A percentile compares a stretch with the other conserved stretches of the same genome.
These are phyloP conservation scores for Tanacetum coccineum DNA, from an alignment of 129 eudicot genomes.

Conservation along the genomic window DNA sequence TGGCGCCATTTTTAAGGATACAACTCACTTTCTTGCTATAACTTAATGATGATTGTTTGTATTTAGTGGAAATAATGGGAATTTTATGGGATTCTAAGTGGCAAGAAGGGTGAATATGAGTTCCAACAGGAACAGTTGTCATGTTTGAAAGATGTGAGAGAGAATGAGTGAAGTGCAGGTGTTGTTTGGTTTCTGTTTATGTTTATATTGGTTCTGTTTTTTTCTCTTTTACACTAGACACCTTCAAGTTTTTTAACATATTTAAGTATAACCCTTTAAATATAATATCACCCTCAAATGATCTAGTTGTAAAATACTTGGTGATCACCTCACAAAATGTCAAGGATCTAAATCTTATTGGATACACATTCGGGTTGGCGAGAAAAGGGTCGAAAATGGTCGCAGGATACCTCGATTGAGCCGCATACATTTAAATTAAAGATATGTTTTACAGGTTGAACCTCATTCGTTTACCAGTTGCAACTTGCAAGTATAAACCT, in stretches of 20 bases:
- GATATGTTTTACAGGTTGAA: background rate
- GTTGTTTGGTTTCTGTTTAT: conserved; percentile 20
- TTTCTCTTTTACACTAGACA: conserved; percentile 18
- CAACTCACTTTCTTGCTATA: conserved; percentile 24
- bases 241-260: background rate
- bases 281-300: too few species aligned
- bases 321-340: too few species aligned
- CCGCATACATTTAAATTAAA: background rate
- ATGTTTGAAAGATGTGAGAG: conserved; percentile 24
- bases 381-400: background rate
- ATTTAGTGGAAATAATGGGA: conserved; percentile 25
- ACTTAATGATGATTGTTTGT: conserved; percentile 23
- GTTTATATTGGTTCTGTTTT: conserved; percentile 19
- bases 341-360: too few species aligned
- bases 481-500: too few species aligned
- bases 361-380: background rate
- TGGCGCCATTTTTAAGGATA: conserved; percentile 32
- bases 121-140: conserved; percentile 49
- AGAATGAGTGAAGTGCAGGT: conserved; percentile 18
- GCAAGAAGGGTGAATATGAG: conserved; percentile 41
- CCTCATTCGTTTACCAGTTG: too few species aligned
- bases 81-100: conserved; percentile 32
- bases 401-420: too few species aligned
- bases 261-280: background rate
- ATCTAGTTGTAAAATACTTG: background rate